Evolutionary conservation across 2,329 filamentous ascomycete genomes (phyloP), one percentile per base, ranked within the genome.

Genomic region (Sphaerostilbella broomeana): DNA sequence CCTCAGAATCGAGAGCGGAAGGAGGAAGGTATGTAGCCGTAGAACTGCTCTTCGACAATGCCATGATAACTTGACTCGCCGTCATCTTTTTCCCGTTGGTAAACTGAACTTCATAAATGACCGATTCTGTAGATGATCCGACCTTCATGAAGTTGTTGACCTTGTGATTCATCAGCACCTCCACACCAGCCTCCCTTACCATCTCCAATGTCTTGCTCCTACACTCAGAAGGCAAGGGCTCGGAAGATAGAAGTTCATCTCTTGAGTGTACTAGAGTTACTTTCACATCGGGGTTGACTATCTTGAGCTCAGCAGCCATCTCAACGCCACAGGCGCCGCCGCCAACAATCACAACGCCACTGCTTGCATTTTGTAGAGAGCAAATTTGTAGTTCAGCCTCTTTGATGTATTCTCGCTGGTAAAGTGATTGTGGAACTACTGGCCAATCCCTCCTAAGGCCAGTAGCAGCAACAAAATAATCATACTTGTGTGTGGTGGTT

Each of bases 301-400:
- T 58, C 60, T 88, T 89, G 38, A 89, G 66, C 62, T 92, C 85
- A 2, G 82, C 78, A 0, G 86, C 84, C 72, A 90, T 87, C 57
- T 90, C 85, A 39, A 89, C 79, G 7, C 86, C 86, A 1, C 89
- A 85, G 6, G 85, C 86, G 35, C 83, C 63, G 47, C 85, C 85
- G 13, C 85, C 84, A n/a, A 90, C 78, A 16, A 90, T 70, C 0
- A 85, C 73, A 1, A 88, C 74, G 1, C 75, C 77, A 15, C 76
- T 65, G 4, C 58, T 62, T 2, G 76, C 75, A 20, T 65, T 64
- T 25, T 67, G 58, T 2, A 79, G 68, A 10, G 64, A 58, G 15
- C 71, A 61, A 48, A 84, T 76, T 46, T 86, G 80, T 8, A 69
- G 63, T 33, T 68, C 67, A 1, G 73, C 70, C 52, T 88, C 82